A percentile compares a stretch with the other conserved stretches of the same genome.
Evolutionary conservation across 140 eudicot genomes (phyloP).

Genomic region (Erigeron philadelphicus): DNA sequence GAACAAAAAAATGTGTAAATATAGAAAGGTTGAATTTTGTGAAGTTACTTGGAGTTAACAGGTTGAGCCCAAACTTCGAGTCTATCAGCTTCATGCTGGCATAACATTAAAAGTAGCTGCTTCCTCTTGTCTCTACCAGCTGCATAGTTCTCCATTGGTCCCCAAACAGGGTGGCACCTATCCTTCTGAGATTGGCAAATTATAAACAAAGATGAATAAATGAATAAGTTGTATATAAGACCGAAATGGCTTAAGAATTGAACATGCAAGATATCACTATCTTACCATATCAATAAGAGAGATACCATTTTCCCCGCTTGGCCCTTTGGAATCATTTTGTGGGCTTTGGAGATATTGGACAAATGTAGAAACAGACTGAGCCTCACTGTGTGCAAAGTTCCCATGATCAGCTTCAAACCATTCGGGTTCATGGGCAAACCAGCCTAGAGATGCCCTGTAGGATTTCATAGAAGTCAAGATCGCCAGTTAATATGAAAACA

Average conservation of each 20-base stretch:
- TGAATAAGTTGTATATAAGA: constrained; percentile 7
- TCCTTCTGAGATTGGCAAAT: constrained; percentile 48
- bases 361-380: constrained; percentile 75
- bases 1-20: background rate
- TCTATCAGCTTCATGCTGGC: constrained; percentile 95
- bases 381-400: constrained; percentile 78
- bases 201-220: constrained; percentile 12
- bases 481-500: constrained; percentile 12
- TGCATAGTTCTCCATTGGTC: constrained; percentile 71
- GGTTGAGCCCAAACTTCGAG: constrained; percentile 99
- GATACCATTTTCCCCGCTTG: constrained; percentile 53
- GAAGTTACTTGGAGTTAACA: constrained; percentile 64
- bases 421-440: constrained; percentile 93
- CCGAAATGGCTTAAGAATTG: background rate
- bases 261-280: constrained; percentile 8
- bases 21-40: constrained; percentile 6
- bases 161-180: constrained; percentile 90
- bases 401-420: constrained; percentile 69
- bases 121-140: constrained; percentile 82
- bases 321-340: constrained; percentile 46
- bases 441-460: constrained; percentile 77
- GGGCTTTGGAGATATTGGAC: constrained; percentile 68
- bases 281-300: constrained; percentile 55
- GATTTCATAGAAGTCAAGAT: constrained; percentile 20
- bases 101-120: constrained; percentile 84